phyloP scores from a whole-genome alignment of 2,329 filamentous ascomycete genomes.

The Clarireedia paspali region DNA sequence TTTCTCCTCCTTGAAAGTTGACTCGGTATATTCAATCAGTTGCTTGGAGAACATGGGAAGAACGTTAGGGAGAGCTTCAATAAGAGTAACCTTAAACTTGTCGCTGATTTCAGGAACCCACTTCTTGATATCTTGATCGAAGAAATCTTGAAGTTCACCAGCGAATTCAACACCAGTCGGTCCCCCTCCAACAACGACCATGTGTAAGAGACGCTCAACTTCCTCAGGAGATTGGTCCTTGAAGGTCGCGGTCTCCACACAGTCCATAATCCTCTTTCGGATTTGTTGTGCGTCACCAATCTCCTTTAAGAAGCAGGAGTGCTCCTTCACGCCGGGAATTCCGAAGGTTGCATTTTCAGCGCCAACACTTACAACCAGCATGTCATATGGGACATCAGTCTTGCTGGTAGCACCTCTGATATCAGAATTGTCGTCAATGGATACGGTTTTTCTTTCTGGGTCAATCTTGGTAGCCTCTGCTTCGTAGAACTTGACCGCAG shows the following conservation, averaged over 20 bases:
- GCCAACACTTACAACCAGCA: slow-evolving; percentile 94
- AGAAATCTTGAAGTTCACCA: slow-evolving; percentile 97
- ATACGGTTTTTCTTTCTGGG: slow-evolving; percentile 78
- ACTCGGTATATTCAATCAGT: slow-evolving; percentile 98
- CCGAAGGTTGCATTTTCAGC: slow-evolving; percentile 98
- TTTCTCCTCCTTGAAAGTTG: slow-evolving; percentile 97
- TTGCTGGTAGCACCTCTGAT: slow-evolving; percentile 75
- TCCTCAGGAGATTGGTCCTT: slow-evolving; percentile 89
- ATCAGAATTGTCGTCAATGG: slow-evolving; percentile 87
- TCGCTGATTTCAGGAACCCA: slow-evolving; percentile 92
- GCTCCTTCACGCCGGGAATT: slow-evolving; percentile 88
- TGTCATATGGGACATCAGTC: slow-evolving; percentile 93
- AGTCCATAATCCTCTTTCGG: slow-evolving; percentile 99
- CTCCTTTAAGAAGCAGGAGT: slow-evolving; percentile 98
- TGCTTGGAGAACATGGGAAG: slow-evolving; percentile 98
- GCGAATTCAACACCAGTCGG: slow-evolving; percentile 98
- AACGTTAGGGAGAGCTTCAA: slow-evolving; percentile 93
- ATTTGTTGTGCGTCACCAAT: slow-evolving; percentile 93
- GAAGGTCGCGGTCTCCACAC: slow-evolving; percentile 96
- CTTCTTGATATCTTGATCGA: slow-evolving; percentile 96
- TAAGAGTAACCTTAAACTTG: slow-evolving; percentile 94
- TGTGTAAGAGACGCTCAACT: slow-evolving; percentile 89
- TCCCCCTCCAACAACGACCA: slow-evolving; percentile 91
- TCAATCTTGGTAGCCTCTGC: slow-evolving; percentile 95
- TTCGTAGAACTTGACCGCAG: slow-evolving; percentile 93